A percentile compares a stretch with the other conserved stretches of the same genome.
Evolutionary conservation across 2,329 filamentous ascomycete genomes (phyloP).

Genomic region (Aureobasidium subglaciale): DNA sequence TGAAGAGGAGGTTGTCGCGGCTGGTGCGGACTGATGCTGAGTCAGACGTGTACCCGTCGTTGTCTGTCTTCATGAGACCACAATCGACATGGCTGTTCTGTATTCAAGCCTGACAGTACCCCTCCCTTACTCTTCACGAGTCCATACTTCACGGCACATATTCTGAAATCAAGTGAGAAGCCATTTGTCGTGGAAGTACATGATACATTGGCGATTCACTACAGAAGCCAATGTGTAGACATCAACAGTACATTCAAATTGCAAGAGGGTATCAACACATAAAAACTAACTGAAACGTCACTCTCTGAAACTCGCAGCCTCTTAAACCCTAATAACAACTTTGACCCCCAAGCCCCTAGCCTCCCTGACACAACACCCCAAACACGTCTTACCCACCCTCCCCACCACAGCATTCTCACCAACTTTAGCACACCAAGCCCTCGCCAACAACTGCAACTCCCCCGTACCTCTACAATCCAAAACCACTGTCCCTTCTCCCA

Average conservation of each 20-base stretch:
- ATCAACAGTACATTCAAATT: too few relatives aligned
- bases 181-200: too few relatives aligned
- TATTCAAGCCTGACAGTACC: too few relatives aligned
- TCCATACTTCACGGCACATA: too few relatives aligned
- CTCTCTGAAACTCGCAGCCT: too few relatives aligned
- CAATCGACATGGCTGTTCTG: too few relatives aligned
- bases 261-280: neutral
- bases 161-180: too few relatives aligned
- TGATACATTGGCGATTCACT: too few relatives aligned
- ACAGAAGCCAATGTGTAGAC: too few relatives aligned
- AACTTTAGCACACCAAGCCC: conserved; percentile 65
- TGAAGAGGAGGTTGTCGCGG: neutral
- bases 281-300: neutral
- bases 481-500: conserved; percentile 31
- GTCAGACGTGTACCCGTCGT: too few relatives aligned
- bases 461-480: conserved; percentile 51
- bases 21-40: neutral
- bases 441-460: conserved; percentile 61
- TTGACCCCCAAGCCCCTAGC: conserved; percentile 63
- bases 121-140: too few relatives aligned
- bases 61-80: too few relatives aligned
- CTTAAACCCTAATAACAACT: conserved; percentile 48
- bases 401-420: conserved; percentile 70
- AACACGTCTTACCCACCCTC: conserved; percentile 58
- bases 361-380: conserved; percentile 68